These are phyloP conservation scores for Schizosaccharomyces octosporus DNA, from an alignment of 805 yeast genomes.

Conservation along the genomic window DNA sequence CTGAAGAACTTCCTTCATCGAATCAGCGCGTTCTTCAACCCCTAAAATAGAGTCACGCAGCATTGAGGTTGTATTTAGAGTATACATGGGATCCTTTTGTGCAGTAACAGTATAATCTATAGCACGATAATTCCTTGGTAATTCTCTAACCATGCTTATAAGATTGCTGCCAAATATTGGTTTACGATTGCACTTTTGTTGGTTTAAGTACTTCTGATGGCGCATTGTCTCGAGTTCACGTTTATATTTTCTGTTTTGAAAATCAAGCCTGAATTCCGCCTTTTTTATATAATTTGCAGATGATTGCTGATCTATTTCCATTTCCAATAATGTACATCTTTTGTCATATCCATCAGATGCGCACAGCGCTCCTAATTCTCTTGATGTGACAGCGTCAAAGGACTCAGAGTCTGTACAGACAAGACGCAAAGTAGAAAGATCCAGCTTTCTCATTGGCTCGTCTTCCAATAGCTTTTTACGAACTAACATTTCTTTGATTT, in stretches of 20 bases:
- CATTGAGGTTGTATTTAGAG: constrained; percentile 2
- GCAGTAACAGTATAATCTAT: constrained; percentile 17
- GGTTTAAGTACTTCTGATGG: constrained; percentile 38
- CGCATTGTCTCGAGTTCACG: constrained; percentile 19
- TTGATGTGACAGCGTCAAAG: constrained; percentile 12
- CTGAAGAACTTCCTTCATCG: constrained; percentile 30
- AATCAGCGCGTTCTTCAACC: constrained; percentile 13
- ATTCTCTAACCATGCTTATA: not conserved
- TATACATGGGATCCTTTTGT: not conserved
- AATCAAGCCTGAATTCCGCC: not conserved
- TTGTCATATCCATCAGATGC: constrained; percentile 15
- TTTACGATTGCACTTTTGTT: constrained; percentile 33
- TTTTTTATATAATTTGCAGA: constrained; percentile 16
- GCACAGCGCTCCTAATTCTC: constrained; percentile 1
- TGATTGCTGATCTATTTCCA: constrained; percentile 5
- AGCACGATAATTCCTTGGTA: constrained; percentile 3
- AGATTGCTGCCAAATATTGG: constrained; percentile 34
- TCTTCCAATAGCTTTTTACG: constrained; percentile 14
- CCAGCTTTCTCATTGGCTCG: constrained; percentile 15
- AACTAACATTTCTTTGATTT: constrained; percentile 19
- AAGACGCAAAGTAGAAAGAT: constrained; percentile 37
- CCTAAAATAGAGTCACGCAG: constrained; percentile 4
- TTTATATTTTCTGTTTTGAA: not conserved
- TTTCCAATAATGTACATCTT: constrained; percentile 13
- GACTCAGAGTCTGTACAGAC: constrained; percentile 16